Base-by-base conservation (phyloP, 2,329 filamentous ascomycete genomes). In the Ceratocystiopsis minuta region DNA sequence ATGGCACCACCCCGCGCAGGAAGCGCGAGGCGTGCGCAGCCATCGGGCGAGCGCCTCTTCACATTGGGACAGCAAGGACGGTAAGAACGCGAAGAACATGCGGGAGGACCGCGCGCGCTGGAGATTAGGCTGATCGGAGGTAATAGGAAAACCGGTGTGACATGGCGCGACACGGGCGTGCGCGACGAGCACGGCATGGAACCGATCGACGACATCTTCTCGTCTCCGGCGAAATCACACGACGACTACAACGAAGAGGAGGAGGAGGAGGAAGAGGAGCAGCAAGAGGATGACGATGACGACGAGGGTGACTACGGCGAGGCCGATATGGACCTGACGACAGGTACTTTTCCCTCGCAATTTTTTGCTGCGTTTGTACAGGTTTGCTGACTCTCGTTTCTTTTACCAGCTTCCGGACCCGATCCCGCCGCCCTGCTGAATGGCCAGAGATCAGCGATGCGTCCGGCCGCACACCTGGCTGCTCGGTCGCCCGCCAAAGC, bases 121-220 rank as follows among this genome's bases (percentile, higher is more conserved):
- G n/a, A n/a, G n/a, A n/a, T n/a, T n/a, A n/a, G n/a, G 37, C 37
- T 44, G 18, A 41, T 36, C 18, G 16, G 36, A 6, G 10, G 1
- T 34, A 17, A 39, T 50, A 95, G 88, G 51, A 92, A 93, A 70
- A 98, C 90, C 1, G 90, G 90, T 37, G 72, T 93, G 20, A 80
- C 76, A 1, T 61, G 96, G 31, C 74, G 76, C 53, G 84, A 94
- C 53, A 75, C 67, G 43, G 84, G 84, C 41, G 66, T 78, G 46
- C 80, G 85, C 61, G 88, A 96, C 61, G 86, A 92, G 57, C 68
- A 94, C 67, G 90, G 88, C 58, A 77, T 98, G 65, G 85, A 95
- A 57, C 80, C 83, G 33, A 71, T 94, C 45, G 82, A 88, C 33
- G 75, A 75, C 50, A 75, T 96, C 49, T 94, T 94, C 59, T 95